Conservation (phyloP, 345 rosid genomes). For the Linum lewisii region DNA sequence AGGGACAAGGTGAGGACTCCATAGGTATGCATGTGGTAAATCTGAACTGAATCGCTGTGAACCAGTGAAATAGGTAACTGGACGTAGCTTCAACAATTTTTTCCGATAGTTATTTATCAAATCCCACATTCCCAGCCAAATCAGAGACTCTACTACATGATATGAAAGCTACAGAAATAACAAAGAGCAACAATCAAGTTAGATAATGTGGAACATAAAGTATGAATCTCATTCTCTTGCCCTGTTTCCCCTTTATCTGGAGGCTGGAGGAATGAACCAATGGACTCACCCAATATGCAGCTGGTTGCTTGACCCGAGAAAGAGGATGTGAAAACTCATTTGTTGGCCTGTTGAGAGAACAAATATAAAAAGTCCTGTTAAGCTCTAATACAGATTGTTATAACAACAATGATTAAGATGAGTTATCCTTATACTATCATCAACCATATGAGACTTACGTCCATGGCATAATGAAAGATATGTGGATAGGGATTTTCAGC, state of each 20-base stretch:
- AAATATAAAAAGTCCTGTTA: conserved; percentile 14
- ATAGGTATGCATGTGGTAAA: conserved; percentile 87
- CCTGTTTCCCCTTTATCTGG: too few relatives aligned
- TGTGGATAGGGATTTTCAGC: conserved; percentile 76
- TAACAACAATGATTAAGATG: conserved; percentile 3
- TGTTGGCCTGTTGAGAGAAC: conserved; percentile 60
- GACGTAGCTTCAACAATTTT: conserved; percentile 80
- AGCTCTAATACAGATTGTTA: conserved; percentile 11
- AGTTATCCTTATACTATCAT: conserved; percentile 25
- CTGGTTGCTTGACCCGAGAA: conserved; percentile 94
- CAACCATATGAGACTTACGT: conserved; percentile 81
- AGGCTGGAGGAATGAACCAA: conserved; percentile 6
- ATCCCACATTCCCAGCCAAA: conserved; percentile 99
- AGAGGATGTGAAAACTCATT: conserved; percentile 99
- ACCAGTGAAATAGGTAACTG: conserved; percentile 97
- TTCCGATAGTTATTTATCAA: conserved; percentile 90
- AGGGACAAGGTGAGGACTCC: conserved; percentile 99
- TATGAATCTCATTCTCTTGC: too few relatives aligned
- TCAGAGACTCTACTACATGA: conserved; percentile 90
- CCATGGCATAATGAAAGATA: conserved; percentile 99
- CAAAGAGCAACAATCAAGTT: neutral
- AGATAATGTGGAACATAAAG: neutral
- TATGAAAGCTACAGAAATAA: conserved; percentile 62
- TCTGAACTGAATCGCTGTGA: conserved; percentile 81
- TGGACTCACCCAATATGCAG: conserved; percentile 85